Base-by-base conservation (phyloP, 176 grass and related monocot species). In the Pontederia paniculata region DNA sequence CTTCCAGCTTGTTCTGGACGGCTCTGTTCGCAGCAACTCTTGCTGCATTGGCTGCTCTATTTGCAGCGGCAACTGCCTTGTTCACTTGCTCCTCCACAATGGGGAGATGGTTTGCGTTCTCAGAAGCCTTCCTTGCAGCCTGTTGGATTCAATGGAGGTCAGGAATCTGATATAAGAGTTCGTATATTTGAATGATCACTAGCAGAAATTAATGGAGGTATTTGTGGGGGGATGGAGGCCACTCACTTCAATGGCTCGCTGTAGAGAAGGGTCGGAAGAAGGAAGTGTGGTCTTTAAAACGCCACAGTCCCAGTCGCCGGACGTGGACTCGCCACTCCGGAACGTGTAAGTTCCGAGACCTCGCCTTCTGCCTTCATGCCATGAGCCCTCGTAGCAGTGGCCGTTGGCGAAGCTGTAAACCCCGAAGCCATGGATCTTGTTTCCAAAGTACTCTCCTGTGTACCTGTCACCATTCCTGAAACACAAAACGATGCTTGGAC, bases 281-380 rank as follows among this genome's bases (percentile, higher is more conserved):
- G 65, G 73, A 23, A 74, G 28, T 5, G 84, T 52, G 37, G 37
- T 77, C 52, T 83, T 77, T 1, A 88, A 74, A 16, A 69, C 54
- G 9, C 76, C 80, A 22, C 71, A 77, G 55, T 83, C 76, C 85
- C 85, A 88, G 23, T 83, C 64, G 2, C 85, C 85, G 0, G 76
- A 79, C 21, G 80, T 74, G 22, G 60, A 63, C 1, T 80, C 76
- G 0, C 72, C 85, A 8, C 79, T 88, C 18, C 76, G 75, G 57
- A 88, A 88, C 0, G 69, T 62, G 53, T 88, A 88, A 66, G 74
- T 73, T 60, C 85, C 85, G 9, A 83, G 58, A 10, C 85, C 85
- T 60, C 84, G 85, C 56, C 84, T 89, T 76, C 77, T 89, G n/a
- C 85, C 85, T 65, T 89, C 85, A 17, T 89, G 77, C 85, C 85